Evolutionary conservation across 345 rosid species (phyloP), one percentile per base, ranked within the genome.

Genomic region (Salix udensis): DNA sequence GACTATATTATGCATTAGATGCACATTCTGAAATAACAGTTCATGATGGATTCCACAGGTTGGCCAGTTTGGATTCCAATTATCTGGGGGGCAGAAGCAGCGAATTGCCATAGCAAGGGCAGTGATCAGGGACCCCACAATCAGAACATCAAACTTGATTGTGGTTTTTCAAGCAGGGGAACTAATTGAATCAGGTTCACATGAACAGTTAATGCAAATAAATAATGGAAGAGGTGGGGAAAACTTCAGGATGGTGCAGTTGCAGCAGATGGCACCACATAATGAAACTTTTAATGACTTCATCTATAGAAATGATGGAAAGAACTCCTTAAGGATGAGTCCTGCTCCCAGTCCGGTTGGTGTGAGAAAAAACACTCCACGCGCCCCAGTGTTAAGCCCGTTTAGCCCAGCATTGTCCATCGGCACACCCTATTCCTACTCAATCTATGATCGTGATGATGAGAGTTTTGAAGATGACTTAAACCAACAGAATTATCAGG

Each of bases 21-120:
- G 11, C 42, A 39, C 11, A 39, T 8, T 39, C 42, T 39, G 42
- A 39, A 8, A 39, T 2, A 39, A 8, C 42, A 39, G 42, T 8
- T 8, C 44, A 75, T 62, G 72, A 36, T 73, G 70, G 28, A 65
- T 77, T 79, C 52, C 44, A 13, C 81, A 91, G 91, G 91, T 89
- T 80, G 91, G 92, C 44, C 94, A 91, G 74, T 85, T 84, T 42
- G 94, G 92, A 16, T 84, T 88, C 79, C 91, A 90, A 58, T 62
- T 91, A 77, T 91, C 92, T n/a, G 92, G 94, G 34, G 91, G 92
- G 68, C 94, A 91, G 72, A 91, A 91, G 86, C 92, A 89, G 85
- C 69, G 94, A 78, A 87, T 91, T 23, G 92, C 94, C 68, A 89
- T 91, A 60, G 91, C 94, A 12, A 83, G 92, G 71, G 92, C 94